These are phyloP conservation scores for Mangifera indica DNA, from an alignment of 345 rosid genomes.

Conservation along the genomic window DNA sequence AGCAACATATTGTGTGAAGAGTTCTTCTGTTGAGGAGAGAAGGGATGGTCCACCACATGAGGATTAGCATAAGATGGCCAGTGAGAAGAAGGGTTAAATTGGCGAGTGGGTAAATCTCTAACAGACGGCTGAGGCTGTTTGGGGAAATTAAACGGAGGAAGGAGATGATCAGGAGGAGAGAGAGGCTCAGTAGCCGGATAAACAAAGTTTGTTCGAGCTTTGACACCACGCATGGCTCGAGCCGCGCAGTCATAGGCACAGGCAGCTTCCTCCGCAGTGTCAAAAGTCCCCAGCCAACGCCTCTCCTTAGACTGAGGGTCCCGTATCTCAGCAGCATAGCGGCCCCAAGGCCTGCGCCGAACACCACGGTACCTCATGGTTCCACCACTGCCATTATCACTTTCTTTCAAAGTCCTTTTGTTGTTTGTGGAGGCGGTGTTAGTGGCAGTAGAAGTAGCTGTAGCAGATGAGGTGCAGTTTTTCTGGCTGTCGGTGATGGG, in stretches of 20 bases:
- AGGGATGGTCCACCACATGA: slow-evolving; percentile 12
- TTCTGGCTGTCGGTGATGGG: slow-evolving; percentile 13
- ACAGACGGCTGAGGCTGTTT: slow-evolving; percentile 33
- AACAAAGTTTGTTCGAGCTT: slow-evolving; percentile 87
- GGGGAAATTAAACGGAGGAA: slow-evolving; percentile 31
- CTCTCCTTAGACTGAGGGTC: slow-evolving; percentile 89
- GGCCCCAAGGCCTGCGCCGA: slow-evolving; percentile 94
- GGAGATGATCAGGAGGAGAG: slow-evolving; percentile 16
- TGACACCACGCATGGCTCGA: slow-evolving; percentile 79
- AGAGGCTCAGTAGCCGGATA: slow-evolving; percentile 52
- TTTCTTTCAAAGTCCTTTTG: slow-evolving; percentile 40
- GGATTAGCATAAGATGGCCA: slow-evolving; percentile 17
- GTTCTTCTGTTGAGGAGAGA: slow-evolving; percentile 27
- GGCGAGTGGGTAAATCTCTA: slow-evolving; percentile 19
- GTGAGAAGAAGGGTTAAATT: slow-evolving; percentile 10
- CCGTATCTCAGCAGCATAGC: slow-evolving; percentile 97
- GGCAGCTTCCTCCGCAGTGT: slow-evolving; percentile 98
- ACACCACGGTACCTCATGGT: slow-evolving; percentile 90
- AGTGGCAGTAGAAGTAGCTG: slow-evolving; percentile 18
- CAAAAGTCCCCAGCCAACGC: slow-evolving; percentile 95
- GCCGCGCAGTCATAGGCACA: slow-evolving; percentile 94
- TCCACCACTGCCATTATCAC: slow-evolving; percentile 20
- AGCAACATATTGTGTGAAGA: slow-evolving; percentile 46
- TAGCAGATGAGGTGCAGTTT: slow-evolving; percentile 1
- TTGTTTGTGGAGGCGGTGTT: slow-evolving; percentile 25